phyloP scores from a whole-genome alignment of 768 basidiomycete genomes.

The Lactifluus pinguis region DNA sequence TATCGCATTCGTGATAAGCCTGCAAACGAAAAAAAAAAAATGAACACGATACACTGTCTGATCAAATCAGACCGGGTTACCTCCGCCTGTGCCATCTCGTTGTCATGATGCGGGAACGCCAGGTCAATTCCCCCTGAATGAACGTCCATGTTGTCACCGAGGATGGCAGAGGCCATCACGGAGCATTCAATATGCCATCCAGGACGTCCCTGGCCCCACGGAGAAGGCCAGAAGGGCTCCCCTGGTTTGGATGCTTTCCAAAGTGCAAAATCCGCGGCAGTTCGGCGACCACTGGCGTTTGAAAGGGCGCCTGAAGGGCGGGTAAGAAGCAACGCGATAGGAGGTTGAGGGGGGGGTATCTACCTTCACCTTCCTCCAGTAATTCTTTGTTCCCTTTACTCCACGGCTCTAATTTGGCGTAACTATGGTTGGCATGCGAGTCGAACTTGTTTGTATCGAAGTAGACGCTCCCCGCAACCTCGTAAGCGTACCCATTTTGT shows the following conservation, averaged over 20 bases:
- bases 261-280: constrained; percentile 89
- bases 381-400: constrained; percentile 89
- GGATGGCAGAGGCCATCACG: constrained; percentile 89
- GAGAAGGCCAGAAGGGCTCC: constrained; percentile 93
- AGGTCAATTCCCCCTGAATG: constrained; percentile 96
- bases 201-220: constrained; percentile 93
- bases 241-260: constrained; percentile 98
- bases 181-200: constrained; percentile 99
- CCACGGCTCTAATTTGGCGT: constrained; percentile 94
- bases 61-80: constrained; percentile 29
- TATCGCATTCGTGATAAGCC: constrained; percentile 86
- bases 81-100: constrained; percentile 97
- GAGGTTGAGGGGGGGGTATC: neutral
- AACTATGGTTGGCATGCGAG: constrained; percentile 63
- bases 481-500: constrained; percentile 76
- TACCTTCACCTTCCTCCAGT: constrained; percentile 89
- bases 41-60: constrained; percentile 3
- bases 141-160: constrained; percentile 91
- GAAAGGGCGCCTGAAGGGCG: constrained; percentile 44
- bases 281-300: constrained; percentile 52
- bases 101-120: constrained; percentile 99
- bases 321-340: neutral
- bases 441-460: constrained; percentile 86
- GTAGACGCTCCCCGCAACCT: constrained; percentile 76
- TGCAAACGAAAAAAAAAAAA: constrained; percentile 29